These are phyloP conservation scores for Penicillium griseofulvum DNA, from an alignment of 2,329 filamentous ascomycete species.

Conservation along the genomic window DNA sequence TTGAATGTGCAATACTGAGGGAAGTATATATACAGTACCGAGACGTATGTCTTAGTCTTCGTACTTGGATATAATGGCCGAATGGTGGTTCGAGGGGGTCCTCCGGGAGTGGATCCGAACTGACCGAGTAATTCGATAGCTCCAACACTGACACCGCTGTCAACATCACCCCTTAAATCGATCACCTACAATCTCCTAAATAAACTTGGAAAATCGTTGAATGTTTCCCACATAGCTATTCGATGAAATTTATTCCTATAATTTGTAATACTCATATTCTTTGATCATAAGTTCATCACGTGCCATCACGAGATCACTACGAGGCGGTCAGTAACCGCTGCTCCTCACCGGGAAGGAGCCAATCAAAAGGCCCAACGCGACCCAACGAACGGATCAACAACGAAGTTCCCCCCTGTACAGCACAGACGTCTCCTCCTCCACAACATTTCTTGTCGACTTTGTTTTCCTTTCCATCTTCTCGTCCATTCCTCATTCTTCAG, in stretches of 20 bases:
- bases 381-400: slow-evolving; percentile 39
- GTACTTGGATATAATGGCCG: slow-evolving; percentile 2
- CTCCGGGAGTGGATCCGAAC: slow-evolving; percentile 5
- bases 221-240: neutral
- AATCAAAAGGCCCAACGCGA: slow-evolving; percentile 36
- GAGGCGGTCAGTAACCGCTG: slow-evolving; percentile 20
- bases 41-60: neutral
- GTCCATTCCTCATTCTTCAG: slow-evolving; percentile 28
- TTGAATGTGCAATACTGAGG: neutral
- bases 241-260: neutral
- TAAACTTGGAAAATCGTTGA: no score
- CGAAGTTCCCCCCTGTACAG: slow-evolving; percentile 31
- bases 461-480: slow-evolving; percentile 19
- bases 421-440: slow-evolving; percentile 47
- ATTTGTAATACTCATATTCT: neutral
- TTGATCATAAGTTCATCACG: neutral
- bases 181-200: neutral
- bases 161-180: neutral
- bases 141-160: neutral
- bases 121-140: slow-evolving; percentile 7
- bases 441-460: slow-evolving; percentile 47
- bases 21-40: neutral
- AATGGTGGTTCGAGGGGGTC: slow-evolving; percentile 7
- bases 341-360: slow-evolving; percentile 16
- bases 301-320: slow-evolving; percentile 17